Evolutionary conservation across 441 rosid species (phyloP), one percentile per base, ranked within the genome.

Genomic region (Brassica balearica): DNA sequence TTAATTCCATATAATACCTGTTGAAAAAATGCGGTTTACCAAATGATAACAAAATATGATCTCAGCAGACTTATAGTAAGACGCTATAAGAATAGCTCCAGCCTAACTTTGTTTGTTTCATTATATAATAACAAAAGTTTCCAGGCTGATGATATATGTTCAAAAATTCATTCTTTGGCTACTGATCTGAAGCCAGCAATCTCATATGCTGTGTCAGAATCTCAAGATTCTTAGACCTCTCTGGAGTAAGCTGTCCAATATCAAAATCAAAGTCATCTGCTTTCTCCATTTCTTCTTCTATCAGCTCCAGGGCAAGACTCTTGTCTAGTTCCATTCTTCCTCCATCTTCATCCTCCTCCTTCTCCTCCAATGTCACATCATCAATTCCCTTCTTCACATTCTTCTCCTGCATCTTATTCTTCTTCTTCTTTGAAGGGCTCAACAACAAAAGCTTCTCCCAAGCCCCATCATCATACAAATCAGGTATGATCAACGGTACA

Each of bases 361-460:
- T 19, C 19, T 19, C 80, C 59, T 77, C 73, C 48, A 84, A 48
- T 60, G 51, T 48, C n/a, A 8, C 8, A 15, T 80, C 76, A 82
- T 90, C 75, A 25, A 83, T 75, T 78, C 86, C 84, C 79, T 82
- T 75, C 82, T 85, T 32, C 75, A 64, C 60, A 73, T 73, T 41
- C 53, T 20, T 36, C 81, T 64, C 66, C 51, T 77, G 56, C 66
- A 25, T 4, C n/a, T 65, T 66, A 80, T 84, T 68, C 53, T 25
- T 68, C 63, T 25, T 85, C 81, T 36, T 68, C 63, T 25, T 22
- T 19, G 71, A 83, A 82, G 73, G 89, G 72, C 86, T 82, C 55
- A 79, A 82, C 76, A 86, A 79, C 82, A 92, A 85, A 68, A 93
- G 89, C 82, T 90, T 85, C 41, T 86, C 97, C 98, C 98, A 95